phyloP scores from a whole-genome alignment of 2,329 filamentous ascomycete species.

The Xylaria hypoxylon region DNA sequence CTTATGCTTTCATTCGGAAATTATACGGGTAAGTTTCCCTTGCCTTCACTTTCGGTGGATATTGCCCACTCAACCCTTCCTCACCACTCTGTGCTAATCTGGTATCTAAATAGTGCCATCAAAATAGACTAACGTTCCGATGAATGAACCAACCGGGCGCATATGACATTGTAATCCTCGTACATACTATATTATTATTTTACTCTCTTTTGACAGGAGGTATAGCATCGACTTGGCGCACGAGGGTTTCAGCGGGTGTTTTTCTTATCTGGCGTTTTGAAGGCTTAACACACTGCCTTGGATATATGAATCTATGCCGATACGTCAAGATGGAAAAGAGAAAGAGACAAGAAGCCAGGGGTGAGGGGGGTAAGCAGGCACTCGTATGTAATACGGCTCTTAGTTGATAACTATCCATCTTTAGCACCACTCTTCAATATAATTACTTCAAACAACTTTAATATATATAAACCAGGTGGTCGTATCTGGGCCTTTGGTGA shows the following conservation, averaged over 20 bases:
- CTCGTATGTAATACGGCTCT: not conserved
- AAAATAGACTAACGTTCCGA: conserved; percentile 58
- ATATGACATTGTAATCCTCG: conserved; percentile 38
- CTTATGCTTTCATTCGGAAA: conserved; percentile 84
- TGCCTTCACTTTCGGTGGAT: not conserved
- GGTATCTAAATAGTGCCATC: conserved; percentile 57
- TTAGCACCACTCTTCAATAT: conserved; percentile 8
- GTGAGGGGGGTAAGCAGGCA: not conserved
- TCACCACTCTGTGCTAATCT: conserved; percentile 32
- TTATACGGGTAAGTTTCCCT: conserved; percentile 76
- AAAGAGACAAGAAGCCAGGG: not conserved
- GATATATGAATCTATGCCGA: conserved; percentile 20
- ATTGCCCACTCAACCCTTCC: not conserved
- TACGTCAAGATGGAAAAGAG: not conserved
- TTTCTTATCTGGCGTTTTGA: conserved; percentile 14
- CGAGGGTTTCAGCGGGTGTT: conserved; percentile 11
- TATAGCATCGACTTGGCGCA: conserved; percentile 35
- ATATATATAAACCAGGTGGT: not conserved
- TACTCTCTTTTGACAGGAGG: conserved; percentile 8
- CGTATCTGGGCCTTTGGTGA: not conserved
- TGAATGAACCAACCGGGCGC: conserved; percentile 20
- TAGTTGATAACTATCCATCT: not conserved
- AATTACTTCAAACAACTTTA: not conserved
- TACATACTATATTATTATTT: conserved; percentile 35
- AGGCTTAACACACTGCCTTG: conserved; percentile 4